These are phyloP conservation scores for Zizania latifolia DNA, from an alignment of 176 grass and related monocot genomes.

Conservation along the genomic window DNA sequence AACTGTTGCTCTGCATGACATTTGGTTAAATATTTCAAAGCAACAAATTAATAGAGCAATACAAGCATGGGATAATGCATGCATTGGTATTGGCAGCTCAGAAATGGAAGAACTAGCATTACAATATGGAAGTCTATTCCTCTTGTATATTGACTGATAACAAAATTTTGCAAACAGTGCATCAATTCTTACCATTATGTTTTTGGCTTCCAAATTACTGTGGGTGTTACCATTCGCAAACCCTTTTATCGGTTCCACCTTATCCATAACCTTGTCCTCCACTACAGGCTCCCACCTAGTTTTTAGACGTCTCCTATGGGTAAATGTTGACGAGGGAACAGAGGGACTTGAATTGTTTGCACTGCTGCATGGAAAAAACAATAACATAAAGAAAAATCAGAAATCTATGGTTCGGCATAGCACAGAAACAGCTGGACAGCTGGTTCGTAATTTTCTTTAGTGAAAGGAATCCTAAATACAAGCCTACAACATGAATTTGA, in stretches of 20 bases:
- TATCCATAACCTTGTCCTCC: constrained; percentile 50
- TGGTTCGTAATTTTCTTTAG: background rate
- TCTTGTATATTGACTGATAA: background rate
- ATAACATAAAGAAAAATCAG: background rate
- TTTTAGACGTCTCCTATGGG: constrained; percentile 56
- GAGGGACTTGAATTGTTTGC: constrained; percentile 43
- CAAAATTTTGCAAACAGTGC: constrained; percentile 5
- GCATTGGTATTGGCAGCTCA: background rate
- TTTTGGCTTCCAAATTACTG: constrained; percentile 43
- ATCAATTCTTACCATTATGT: constrained; percentile 41
- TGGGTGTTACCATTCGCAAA: constrained; percentile 25
- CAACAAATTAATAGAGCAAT: background rate
- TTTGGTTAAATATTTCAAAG: constrained; percentile 6
- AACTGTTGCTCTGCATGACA: constrained; percentile 37
- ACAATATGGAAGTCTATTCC: background rate
- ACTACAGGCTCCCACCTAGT: constrained; percentile 89
- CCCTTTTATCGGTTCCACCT: constrained; percentile 44
- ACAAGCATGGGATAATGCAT: background rate
- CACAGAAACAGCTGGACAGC: constrained; percentile 18
- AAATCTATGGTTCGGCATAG: background rate
- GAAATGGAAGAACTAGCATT: background rate
- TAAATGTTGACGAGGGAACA: constrained; percentile 33
- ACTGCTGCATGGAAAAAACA: constrained; percentile 35
- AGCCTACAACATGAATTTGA: background rate
- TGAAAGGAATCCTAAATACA: background rate